Evolutionary conservation across 805 yeast genomes (phyloP).

Genomic region (Wickerhamiella domercqiae): DNA sequence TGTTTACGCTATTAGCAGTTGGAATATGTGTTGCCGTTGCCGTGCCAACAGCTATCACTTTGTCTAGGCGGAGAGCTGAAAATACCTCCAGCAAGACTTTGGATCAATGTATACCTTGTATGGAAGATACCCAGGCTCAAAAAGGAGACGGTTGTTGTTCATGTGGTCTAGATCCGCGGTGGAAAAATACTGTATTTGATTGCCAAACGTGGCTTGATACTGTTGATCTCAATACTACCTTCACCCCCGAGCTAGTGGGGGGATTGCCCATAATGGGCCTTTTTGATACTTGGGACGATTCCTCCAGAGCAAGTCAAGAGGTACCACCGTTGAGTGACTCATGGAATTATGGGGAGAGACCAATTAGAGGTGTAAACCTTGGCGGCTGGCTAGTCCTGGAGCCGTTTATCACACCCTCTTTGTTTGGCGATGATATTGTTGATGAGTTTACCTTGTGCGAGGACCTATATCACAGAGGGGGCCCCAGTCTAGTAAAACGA

Average conservation of each 20-base stretch:
- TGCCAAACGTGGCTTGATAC: slow-evolving; percentile 22
- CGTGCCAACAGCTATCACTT: neutral
- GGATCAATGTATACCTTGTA: neutral
- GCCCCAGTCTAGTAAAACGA: slow-evolving; percentile 34
- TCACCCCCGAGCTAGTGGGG: slow-evolving; percentile 23
- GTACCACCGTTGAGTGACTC: slow-evolving; percentile 8
- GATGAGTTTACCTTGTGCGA: slow-evolving; percentile 55
- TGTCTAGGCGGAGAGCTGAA: neutral
- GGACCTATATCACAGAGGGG: slow-evolving; percentile 20
- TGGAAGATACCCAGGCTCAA: neutral
- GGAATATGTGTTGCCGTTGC: neutral
- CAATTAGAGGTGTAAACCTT: slow-evolving; percentile 53
- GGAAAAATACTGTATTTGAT: slow-evolving; percentile 2
- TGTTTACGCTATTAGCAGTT: neutral
- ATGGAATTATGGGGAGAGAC: slow-evolving; percentile 19
- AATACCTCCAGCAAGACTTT: too few species aligned
- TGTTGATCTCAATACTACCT: slow-evolving; percentile 23
- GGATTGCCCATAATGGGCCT: slow-evolving; percentile 25
- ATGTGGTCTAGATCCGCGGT: neutral
- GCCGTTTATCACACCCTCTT: slow-evolving; percentile 69
- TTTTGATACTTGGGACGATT: slow-evolving; percentile 14
- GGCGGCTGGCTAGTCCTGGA: slow-evolving; percentile 87
- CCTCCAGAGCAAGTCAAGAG: neutral
- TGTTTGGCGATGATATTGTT: slow-evolving; percentile 37
- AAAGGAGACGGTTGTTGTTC: too few species aligned